Evolutionary conservation across 2,329 filamentous ascomycete species (phyloP), one percentile per base, ranked within the genome.

Genomic region (Arthrobotrys entomopaga): DNA sequence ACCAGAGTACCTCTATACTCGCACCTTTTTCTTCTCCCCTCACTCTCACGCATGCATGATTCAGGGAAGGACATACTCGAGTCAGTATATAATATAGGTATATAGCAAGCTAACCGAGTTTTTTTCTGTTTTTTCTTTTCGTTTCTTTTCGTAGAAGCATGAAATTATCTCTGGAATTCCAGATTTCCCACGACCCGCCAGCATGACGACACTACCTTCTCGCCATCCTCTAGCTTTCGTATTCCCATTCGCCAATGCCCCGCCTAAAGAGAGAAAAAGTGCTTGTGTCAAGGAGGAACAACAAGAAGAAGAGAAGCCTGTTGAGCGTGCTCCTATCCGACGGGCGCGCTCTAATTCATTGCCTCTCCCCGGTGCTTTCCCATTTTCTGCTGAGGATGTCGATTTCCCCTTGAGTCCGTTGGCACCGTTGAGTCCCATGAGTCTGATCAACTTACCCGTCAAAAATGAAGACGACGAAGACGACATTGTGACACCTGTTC

Each of bases 321-420:
- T 65, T 40, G 69, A 63, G 22, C 69, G 57, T n/a, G 38, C 50
- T 8, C 50, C 54, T 49, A 46, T 56, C 24, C 63, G 65, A 54
- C 50, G 64, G 38, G 34, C 64, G 15, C 70, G 70, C 40, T 61
- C 70, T 26, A 75, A 75, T 38, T 75, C 70, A 15, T 43, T 75
- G 19, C 70, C 70, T n/a, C 70, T 75, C 19, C 70, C 70, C 26
- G 70, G 70, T 5, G 52, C 57, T 10, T 75, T 63, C 34, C 70
- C 70, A 15, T 75, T 75, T 40, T 58, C 63, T 2, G 40, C 52
- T 10, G 70, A 75, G 19, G 49, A 75, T 48, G 29, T 75, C 38
- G 70, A 75, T 20, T 75, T 75, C 40, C 69, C 60, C 8, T 38
- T 64, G 49, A 63, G 50, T 24, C 64, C 67, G 11, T 53, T 63